Conservation (phyloP, 2,329 filamentous ascomycete species). For the Dactylellina leptospora region DNA sequence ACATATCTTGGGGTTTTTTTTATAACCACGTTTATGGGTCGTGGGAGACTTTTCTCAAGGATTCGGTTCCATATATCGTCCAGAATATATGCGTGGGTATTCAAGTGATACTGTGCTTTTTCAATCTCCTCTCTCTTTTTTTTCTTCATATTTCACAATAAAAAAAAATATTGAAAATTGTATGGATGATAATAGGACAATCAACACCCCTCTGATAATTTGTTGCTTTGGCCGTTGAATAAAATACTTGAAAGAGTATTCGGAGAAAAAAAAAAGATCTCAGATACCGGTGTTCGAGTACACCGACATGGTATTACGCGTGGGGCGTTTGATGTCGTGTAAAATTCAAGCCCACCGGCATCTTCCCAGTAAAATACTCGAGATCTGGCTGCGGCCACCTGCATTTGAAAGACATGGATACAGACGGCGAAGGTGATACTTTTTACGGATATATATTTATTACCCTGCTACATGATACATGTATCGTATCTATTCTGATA, state of each 20-base stretch:
- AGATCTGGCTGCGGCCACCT: neutral
- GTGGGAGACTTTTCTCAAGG: neutral
- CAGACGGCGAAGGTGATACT: neutral
- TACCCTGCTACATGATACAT: too few species aligned
- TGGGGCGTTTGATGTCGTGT: too few species aligned
- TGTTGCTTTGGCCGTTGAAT: slow-evolving; percentile 40
- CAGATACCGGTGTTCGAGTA: too few species aligned
- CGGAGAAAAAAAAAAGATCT: too few species aligned
- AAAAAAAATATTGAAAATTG: too few species aligned
- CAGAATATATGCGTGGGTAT: neutral
- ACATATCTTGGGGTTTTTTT: neutral
- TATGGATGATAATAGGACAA: slow-evolving; percentile 22
- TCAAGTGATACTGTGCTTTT: neutral
- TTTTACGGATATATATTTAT: too few species aligned
- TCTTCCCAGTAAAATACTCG: too few species aligned
- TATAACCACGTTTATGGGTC: neutral
- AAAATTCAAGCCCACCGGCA: too few species aligned
- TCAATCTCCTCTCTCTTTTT: neutral
- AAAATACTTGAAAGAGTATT: neutral
- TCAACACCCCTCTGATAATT: slow-evolving; percentile 48
- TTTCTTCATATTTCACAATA: slow-evolving; percentile 7
- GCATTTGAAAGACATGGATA: neutral
- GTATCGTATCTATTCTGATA: too few species aligned
- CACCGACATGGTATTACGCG: too few species aligned
- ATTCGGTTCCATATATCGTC: neutral